Percentiles rank a stretch among this genome's conserved stretches.
Conservation (phyloP, 1,284 basidiomycete species). For the Dichomitus squalens region DNA sequence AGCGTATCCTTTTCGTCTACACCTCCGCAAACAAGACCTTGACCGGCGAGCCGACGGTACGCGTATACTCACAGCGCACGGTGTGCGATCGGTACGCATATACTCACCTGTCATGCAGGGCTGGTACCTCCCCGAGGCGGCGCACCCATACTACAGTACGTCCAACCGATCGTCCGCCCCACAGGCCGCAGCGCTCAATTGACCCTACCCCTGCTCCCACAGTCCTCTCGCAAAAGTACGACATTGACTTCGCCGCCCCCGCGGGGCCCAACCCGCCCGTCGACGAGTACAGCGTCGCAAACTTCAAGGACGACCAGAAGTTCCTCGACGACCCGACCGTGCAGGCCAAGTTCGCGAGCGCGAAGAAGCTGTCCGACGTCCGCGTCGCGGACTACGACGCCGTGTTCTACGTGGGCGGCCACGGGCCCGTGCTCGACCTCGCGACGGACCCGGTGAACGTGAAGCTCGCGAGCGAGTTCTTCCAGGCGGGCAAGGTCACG, state of each 20-base stretch:
- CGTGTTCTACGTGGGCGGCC: slow-evolving; percentile 80
- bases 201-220: not conserved
- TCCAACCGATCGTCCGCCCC: not conserved
- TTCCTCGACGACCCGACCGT: slow-evolving; percentile 67
- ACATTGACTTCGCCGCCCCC: slow-evolving; percentile 74
- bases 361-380: slow-evolving; percentile 66
- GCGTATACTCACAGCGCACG: slow-evolving; percentile 14
- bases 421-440: slow-evolving; percentile 74
- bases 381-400: slow-evolving; percentile 66
- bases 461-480: slow-evolving; percentile 66
- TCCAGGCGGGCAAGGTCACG: slow-evolving; percentile 56
- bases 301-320: slow-evolving; percentile 56
- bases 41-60: slow-evolving; percentile 56
- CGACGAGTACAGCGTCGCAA: slow-evolving; percentile 62
- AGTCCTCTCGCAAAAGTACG: slow-evolving; percentile 54
- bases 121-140: slow-evolving; percentile 76
- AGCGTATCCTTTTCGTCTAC: slow-evolving; percentile 72
- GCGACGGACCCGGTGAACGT: slow-evolving; percentile 58
- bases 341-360: slow-evolving; percentile 56
- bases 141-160: slow-evolving; percentile 74
- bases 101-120: slow-evolving; percentile 42
- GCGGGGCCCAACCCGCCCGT: slow-evolving; percentile 74
- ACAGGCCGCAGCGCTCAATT: not conserved
- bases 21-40: slow-evolving; percentile 71
- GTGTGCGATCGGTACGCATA: not conserved